Evolutionary conservation across 768 basidiomycete species (phyloP), one percentile per base, ranked within the genome.

Genomic region (Tricholoma sp.): DNA sequence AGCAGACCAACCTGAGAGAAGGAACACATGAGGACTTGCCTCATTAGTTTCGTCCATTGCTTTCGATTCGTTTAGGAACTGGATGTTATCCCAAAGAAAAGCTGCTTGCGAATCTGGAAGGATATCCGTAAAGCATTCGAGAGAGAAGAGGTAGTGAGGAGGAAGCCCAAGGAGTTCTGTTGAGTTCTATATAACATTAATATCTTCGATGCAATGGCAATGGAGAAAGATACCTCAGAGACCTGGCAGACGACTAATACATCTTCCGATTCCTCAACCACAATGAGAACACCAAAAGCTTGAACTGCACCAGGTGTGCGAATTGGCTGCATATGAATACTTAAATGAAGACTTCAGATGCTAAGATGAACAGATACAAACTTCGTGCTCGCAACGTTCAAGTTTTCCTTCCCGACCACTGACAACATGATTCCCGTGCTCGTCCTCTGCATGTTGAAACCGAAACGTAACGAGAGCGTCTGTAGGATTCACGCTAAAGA

Each of bases 291-390:
- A n/a, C 90, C 91, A 64, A 87, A 94, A 0, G 83, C 85, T 72
- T 94, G 91, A 1, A 92, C 80, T 1, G 90, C 85, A 3, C 91
- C 91, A 11, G 90, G 91, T 0, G 86, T 84, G 0, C 85, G 82
- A 50, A 94, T 94, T 0, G 91, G 91, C 85, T 88, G 54, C 6
- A 45, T 35, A 50, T 34, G 21, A 10, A 53, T 55, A 32, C n/a
- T n/a, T n/a, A 18, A 14, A 34, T 56, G n/a, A 29, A 22, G 11
- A 29, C 8, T 19, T 12, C 7, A 16, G n/a, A 8, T 53, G 27
- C 27, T 19, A 18, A 24, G 19, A 56, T 32, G 21, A 8, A 37
- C 31, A 39, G 31, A 34, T 18, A 29, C 59, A 16, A 14, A 83
- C 87, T 79, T 92, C 89, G 65, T 92, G 90, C 67, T 92, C 89